Conservation (phyloP, 805 yeast genomes). For the Lipomyces japonicus region DNA sequence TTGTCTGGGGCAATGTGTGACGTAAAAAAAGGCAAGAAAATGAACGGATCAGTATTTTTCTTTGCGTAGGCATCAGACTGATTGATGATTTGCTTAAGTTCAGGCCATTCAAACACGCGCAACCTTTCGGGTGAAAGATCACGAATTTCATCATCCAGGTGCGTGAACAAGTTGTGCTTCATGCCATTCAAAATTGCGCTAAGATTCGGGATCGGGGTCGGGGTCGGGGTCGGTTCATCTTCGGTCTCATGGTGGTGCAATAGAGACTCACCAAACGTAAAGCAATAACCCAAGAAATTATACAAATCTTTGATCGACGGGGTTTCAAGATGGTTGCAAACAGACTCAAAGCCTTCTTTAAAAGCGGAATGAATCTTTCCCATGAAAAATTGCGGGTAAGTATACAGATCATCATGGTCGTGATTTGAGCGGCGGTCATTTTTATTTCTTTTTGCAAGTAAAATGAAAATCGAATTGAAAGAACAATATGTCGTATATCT, state of each 20-base stretch:
- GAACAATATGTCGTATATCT: no score
- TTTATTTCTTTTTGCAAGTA: no score
- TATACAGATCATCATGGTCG: conserved; percentile 6
- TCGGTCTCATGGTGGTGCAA: conserved; percentile 9
- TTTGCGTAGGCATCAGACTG: conserved; percentile 4
- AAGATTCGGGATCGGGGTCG: conserved; percentile 5
- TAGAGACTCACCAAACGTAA: conserved; percentile 8
- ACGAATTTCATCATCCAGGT: conserved; percentile 10
- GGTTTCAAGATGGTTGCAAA: conserved; percentile 1
- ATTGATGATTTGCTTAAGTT: conserved; percentile 3
- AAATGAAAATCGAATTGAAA: no score
- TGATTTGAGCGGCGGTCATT: not conserved
- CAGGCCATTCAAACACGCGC: conserved; percentile 3
- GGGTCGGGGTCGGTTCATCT: conserved; percentile 14
- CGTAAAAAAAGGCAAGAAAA: conserved; percentile 4
- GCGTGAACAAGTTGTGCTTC: conserved; percentile 8
- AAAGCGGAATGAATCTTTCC: conserved; percentile 9
- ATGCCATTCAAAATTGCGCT: conserved; percentile 4
- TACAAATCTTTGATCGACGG: conserved; percentile 6
- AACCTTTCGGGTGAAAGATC: conserved; percentile 10
- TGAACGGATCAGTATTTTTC: conserved; percentile 6
- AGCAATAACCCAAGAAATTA: conserved; percentile 17
- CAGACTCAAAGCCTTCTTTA: conserved; percentile 9
- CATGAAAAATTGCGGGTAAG: conserved; percentile 9
- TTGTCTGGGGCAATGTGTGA: conserved; percentile 15